Evolutionary conservation across 2,329 filamentous ascomycete genomes (phyloP), one percentile per base, ranked within the genome.

Genomic region (Furcasterigmium furcatum): DNA sequence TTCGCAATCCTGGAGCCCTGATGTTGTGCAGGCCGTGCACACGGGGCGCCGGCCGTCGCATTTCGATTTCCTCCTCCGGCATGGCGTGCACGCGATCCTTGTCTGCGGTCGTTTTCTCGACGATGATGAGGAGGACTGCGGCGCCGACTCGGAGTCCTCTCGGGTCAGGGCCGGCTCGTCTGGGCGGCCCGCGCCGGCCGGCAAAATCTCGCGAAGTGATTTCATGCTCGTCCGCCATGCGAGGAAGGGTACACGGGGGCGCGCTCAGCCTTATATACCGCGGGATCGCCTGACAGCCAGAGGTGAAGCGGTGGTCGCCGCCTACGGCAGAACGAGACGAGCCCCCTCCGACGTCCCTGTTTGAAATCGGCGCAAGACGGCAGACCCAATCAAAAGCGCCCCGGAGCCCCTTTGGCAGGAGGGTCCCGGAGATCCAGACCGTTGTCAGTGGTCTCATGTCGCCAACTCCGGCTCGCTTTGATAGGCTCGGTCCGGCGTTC

Each of bases 1-100:
- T 34, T 52, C 50, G 44, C 50, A 52, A 7, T 43, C 30, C 18
- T 38, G 30, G 14, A 16, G 30, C 12, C n/a, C 39, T 10, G 50
- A 46, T 21, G 45, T 48, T 14, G 50, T 48, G 42, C 50, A 52
- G 29, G 47, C 35, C 14, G 50, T 48, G 22, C 50, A 52, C 9
- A 52, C 46, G 18, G 50, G 50, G 19, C 50, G 50, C 16, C 32
- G 21, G 18, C 50, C 50, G 22, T 52, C 50, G 27, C 50, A 52
- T 39, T 52, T 52, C 10, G 48, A 51, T 21, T 50, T 50, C 30
- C 48, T 35, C 19, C 48, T 43, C 4, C 50, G 50, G 18, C 50
- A 52, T 9, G 50, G 43, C 3, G 50, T 51, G 46, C 50, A 52
- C 4, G 50, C 50, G 10, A 52, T 47, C 18, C 46, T 50, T 5